These are phyloP conservation scores for Penicillium canariense DNA, from an alignment of 495 filamentous ascomycete genomes.

Conservation along the genomic window DNA sequence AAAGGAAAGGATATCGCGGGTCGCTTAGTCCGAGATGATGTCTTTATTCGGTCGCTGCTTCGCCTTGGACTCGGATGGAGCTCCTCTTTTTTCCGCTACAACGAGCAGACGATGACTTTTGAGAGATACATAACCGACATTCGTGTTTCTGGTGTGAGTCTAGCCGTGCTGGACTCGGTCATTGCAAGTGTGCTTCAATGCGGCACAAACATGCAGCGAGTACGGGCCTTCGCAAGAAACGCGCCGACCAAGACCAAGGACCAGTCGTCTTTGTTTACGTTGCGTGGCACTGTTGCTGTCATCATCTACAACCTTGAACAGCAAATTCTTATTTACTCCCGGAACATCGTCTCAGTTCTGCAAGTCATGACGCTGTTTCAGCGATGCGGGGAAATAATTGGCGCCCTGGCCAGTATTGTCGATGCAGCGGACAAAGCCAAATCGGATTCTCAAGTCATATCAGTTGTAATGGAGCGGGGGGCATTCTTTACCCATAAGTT, in stretches of 20 bases:
- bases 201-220: slow-evolving; percentile 61
- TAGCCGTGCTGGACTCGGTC: slow-evolving; percentile 53
- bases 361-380: slow-evolving; percentile 67
- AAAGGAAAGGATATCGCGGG: slow-evolving; percentile 10
- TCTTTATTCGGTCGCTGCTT: slow-evolving; percentile 62
- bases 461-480: slow-evolving; percentile 61
- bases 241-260: slow-evolving; percentile 26
- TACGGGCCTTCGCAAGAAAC: slow-evolving; percentile 56
- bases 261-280: slow-evolving; percentile 34
- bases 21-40: slow-evolving; percentile 34
- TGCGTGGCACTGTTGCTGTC: slow-evolving; percentile 35
- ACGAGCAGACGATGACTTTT: slow-evolving; percentile 57
- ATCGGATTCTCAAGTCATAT: slow-evolving; percentile 69
- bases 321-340: slow-evolving; percentile 28
- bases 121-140: slow-evolving; percentile 50
- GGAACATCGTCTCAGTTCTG: slow-evolving; percentile 42
- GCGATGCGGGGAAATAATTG: slow-evolving; percentile 60
- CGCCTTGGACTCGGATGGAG: slow-evolving; percentile 76
- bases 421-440: slow-evolving; percentile 47
- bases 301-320: slow-evolving; percentile 41
- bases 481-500: slow-evolving; percentile 62
- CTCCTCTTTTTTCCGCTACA: slow-evolving; percentile 74
- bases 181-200: slow-evolving; percentile 62
- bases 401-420: slow-evolving; percentile 59
- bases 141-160: slow-evolving; percentile 68